Conservation (phyloP, 2,329 filamentous ascomycete genomes). For the Fusarium torreyae region DNA sequence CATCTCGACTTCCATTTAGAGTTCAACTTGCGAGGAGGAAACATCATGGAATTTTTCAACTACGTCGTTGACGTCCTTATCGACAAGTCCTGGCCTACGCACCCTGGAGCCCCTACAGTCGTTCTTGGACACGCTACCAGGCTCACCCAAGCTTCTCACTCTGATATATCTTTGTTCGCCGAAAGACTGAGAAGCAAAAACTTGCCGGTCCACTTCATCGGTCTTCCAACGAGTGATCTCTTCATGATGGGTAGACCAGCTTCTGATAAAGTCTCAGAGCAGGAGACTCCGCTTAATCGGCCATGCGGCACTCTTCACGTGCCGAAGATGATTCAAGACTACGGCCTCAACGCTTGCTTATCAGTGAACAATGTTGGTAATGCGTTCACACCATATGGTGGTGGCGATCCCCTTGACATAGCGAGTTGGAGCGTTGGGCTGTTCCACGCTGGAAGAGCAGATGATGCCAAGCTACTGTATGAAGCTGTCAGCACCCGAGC, state of each 20-base stretch:
- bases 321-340: conserved; percentile 11
- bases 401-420: conserved; percentile 3
- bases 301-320: conserved; percentile 20
- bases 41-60: conserved; percentile 2
- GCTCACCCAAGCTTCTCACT: conserved; percentile 5
- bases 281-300: conserved; percentile 3
- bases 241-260: conserved; percentile 24
- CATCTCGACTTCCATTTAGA: conserved; percentile 24
- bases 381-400: conserved; percentile 16
- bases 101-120: background rate
- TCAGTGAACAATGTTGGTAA: conserved; percentile 14
- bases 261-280: fast-evolving
- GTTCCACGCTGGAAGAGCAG: conserved; percentile 14
- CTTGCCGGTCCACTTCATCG: conserved; percentile 6
- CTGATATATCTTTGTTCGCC: background rate
- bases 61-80: background rate
- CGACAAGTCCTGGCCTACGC: background rate
- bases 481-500: conserved; percentile 19
- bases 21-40: background rate
- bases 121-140: conserved; percentile 26
- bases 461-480: conserved; percentile 6
- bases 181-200: background rate
- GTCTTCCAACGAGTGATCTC: conserved; percentile 14
- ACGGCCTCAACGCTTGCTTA: conserved; percentile 3
- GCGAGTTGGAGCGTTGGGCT: conserved; percentile 17